Percentiles rank a stretch among this genome's conserved stretches.
phyloP scores from a whole-genome alignment of 2,329 filamentous ascomycete genomes.

The Fusarium abutilonis region DNA sequence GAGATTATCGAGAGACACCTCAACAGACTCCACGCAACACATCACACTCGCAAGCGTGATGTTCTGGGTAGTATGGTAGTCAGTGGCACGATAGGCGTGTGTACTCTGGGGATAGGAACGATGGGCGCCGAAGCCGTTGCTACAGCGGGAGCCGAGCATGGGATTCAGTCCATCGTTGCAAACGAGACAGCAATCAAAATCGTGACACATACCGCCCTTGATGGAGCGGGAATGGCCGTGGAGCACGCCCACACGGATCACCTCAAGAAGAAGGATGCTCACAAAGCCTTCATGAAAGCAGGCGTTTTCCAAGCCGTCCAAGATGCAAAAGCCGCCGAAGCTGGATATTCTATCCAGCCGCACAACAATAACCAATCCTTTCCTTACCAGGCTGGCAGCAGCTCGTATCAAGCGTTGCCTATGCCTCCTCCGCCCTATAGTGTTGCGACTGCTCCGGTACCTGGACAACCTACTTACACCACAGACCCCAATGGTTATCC shows the following conservation, averaged over 20 bases:
- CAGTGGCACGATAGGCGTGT: slow-evolving; percentile 50
- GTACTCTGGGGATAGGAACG: slow-evolving; percentile 51
- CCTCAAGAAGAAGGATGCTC: slow-evolving; percentile 49
- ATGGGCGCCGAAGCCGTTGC: slow-evolving; percentile 51
- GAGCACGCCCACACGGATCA: slow-evolving; percentile 51
- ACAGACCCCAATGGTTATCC: slow-evolving; percentile 2
- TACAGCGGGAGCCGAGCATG: slow-evolving; percentile 50
- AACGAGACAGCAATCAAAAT: slow-evolving; percentile 51
- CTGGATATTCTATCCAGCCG: slow-evolving; percentile 30
- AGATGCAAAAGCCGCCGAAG: slow-evolving; percentile 45
- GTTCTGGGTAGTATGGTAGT: slow-evolving; percentile 54
- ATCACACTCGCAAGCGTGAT: slow-evolving; percentile 54
- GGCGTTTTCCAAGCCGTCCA: slow-evolving; percentile 48
- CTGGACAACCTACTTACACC: not conserved
- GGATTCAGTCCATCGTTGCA: slow-evolving; percentile 41
- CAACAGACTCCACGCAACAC: slow-evolving; percentile 47
- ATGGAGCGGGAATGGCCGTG: slow-evolving; percentile 49
- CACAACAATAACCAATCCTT: slow-evolving; percentile 27
- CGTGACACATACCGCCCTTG: slow-evolving; percentile 50
- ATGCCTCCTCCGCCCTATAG: slow-evolving; percentile 32
- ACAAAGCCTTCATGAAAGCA: slow-evolving; percentile 48
- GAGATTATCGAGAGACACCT: slow-evolving; percentile 55
- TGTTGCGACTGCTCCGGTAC: slow-evolving; percentile 1
- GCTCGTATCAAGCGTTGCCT: slow-evolving; percentile 7
- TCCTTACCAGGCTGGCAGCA: slow-evolving; percentile 5